Evolutionary conservation across 1,284 basidiomycete species (phyloP).

Genomic region (Rhodotorula sp.): DNA sequence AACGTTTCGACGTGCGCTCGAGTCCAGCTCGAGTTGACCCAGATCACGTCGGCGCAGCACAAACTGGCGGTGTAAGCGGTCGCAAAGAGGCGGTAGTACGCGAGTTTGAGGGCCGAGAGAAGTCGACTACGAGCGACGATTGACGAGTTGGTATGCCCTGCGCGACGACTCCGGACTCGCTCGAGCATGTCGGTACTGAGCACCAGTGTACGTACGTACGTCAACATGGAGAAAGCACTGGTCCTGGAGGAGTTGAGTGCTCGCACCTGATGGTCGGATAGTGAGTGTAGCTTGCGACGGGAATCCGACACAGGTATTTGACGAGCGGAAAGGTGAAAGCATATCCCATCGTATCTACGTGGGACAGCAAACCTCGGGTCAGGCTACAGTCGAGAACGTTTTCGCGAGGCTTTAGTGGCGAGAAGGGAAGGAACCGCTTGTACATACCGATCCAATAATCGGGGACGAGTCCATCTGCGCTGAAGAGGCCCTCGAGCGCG

Average conservation of each 20-base stretch:
- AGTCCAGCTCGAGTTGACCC: constrained; percentile 97
- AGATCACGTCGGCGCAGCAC: constrained; percentile 64
- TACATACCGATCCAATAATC: constrained; percentile 83
- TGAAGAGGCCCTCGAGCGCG: constrained; percentile 69
- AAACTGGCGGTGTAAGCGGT: constrained; percentile 75
- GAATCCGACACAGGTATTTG: constrained; percentile 54
- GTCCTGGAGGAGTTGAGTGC: background rate
- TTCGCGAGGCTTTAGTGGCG: too few relatives aligned
- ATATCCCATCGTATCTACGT: constrained; percentile 92
- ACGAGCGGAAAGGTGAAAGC: constrained; percentile 86
- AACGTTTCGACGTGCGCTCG: constrained; percentile 75
- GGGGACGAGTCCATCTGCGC: constrained; percentile 62
- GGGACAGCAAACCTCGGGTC: constrained; percentile 3
- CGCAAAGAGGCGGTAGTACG: constrained; percentile 89
- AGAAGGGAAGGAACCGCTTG: background rate
- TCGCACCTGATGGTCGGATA: constrained; percentile 80
- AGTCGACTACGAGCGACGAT: constrained; percentile 61
- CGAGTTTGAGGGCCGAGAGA: constrained; percentile 67
- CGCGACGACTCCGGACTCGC: constrained; percentile 58
- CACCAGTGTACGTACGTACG: background rate
- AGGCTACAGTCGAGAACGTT: background rate
- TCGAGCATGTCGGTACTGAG: constrained; percentile 79
- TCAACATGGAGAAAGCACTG: too few relatives aligned
- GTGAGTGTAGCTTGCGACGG: constrained; percentile 85
- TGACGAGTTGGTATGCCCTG: constrained; percentile 67